A percentile compares a stretch with the other conserved stretches of the same genome.
Evolutionary conservation across 2,329 filamentous ascomycete genomes (phyloP).

Genomic region (Phoma herbarum): DNA sequence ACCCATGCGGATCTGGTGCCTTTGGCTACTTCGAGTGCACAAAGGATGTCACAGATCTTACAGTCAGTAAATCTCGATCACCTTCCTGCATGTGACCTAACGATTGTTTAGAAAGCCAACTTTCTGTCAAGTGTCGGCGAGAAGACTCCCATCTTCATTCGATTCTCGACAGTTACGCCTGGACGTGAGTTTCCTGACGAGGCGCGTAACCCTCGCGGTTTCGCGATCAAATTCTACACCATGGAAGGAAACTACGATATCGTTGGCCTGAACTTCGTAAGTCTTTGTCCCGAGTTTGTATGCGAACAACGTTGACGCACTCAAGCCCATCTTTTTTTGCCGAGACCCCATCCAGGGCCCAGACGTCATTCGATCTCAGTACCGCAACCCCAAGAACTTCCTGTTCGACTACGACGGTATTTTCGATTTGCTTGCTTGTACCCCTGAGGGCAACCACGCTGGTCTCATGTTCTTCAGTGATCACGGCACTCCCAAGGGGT

Average conservation of each 20-base stretch:
- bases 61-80: constrained; percentile 20
- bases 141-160: constrained; percentile 56
- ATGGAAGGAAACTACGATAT: constrained; percentile 61
- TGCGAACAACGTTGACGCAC: neutral
- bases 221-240: constrained; percentile 62
- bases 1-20: constrained; percentile 56
- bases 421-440: constrained; percentile 61
- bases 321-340: constrained; percentile 59
- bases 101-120: constrained; percentile 48
- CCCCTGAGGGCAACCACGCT: constrained; percentile 59
- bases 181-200: constrained; percentile 57
- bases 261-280: constrained; percentile 57
- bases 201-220: constrained; percentile 58
- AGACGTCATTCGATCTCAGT: constrained; percentile 59
- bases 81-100: neutral
- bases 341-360: constrained; percentile 59
- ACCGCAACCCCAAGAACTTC: constrained; percentile 59
- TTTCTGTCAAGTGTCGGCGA: constrained; percentile 53
- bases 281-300: neutral
- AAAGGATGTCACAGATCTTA: constrained; percentile 48
- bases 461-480: constrained; percentile 62
- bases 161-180: constrained; percentile 57
- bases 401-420: constrained; percentile 59
- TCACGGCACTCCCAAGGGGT: constrained; percentile 59
- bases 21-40: constrained; percentile 60